Evolutionary conservation across 23 red algal genomes (phyloP).

Genomic region (Agarophyton chilense): DNA sequence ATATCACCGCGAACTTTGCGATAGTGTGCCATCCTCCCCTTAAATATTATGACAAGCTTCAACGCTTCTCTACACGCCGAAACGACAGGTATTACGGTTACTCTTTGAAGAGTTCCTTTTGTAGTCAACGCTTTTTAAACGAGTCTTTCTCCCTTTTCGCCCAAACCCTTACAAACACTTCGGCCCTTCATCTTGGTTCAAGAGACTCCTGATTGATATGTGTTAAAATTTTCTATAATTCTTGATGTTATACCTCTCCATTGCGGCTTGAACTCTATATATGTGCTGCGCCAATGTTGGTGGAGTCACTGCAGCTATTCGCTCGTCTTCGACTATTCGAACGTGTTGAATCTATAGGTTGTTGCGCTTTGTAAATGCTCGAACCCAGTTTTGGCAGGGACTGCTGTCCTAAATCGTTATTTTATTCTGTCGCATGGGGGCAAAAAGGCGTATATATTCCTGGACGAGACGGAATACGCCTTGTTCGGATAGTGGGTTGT

Average conservation of each 20-base stretch:
- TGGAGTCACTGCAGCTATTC: too few relatives aligned
- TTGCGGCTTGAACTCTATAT: too few relatives aligned
- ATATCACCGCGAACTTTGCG: neutral
- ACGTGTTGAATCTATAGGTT: neutral
- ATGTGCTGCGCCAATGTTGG: too few relatives aligned
- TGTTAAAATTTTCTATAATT: neutral
- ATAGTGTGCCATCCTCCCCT: neutral
- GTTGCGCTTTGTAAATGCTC: neutral
- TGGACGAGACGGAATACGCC: neutral
- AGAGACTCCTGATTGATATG: neutral
- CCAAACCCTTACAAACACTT: neutral
- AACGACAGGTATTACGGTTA: slow-evolving; percentile 1
- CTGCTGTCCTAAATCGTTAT: neutral
- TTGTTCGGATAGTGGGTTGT: neutral
- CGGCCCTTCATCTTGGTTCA: neutral
- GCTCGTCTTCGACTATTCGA: too few relatives aligned
- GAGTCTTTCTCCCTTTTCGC: neutral
- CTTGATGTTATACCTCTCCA: neutral
- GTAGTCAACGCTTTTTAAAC: neutral
- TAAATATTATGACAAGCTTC: slow-evolving; percentile 14
- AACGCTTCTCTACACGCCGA: neutral
- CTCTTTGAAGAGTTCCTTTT: neutral
- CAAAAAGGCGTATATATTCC: neutral
- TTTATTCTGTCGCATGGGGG: neutral
- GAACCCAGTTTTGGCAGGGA: neutral